Conservation (phyloP, 2,329 filamentous ascomycete species). For the Geosmithia flava region DNA sequence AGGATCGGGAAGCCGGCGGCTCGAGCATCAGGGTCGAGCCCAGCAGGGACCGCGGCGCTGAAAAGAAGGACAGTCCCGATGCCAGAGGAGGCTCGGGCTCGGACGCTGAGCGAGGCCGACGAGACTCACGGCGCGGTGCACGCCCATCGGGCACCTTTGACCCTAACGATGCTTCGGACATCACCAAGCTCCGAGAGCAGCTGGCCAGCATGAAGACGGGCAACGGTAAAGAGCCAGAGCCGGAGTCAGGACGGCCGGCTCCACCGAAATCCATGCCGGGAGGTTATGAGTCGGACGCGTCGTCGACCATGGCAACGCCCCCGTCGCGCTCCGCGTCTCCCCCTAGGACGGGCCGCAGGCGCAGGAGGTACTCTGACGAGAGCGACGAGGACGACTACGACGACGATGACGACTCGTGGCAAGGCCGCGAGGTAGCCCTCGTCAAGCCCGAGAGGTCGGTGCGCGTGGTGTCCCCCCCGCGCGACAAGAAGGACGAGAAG, state of each 20-base stretch:
- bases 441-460: conserved; percentile 29
- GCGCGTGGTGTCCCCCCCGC: conserved; percentile 64
- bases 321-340: conserved; percentile 8
- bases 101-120: conserved; percentile 25
- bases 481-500: conserved; percentile 50
- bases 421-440: conserved; percentile 27
- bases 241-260: not conserved
- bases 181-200: conserved; percentile 37
- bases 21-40: conserved; percentile 4
- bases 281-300: not conserved
- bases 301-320: conserved; percentile 1
- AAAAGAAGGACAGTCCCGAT: conserved; percentile 23
- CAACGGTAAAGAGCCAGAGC: not conserved
- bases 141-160: conserved; percentile 31
- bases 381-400: conserved; percentile 11
- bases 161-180: conserved; percentile 36
- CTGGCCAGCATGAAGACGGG: conserved; percentile 26
- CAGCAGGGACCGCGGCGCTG: conserved; percentile 20
- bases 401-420: conserved; percentile 14
- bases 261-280: not conserved
- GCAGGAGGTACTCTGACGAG: conserved; percentile 4
- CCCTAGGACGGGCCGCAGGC: not conserved
- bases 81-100: conserved; percentile 22
- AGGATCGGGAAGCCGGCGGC: conserved; percentile 1
- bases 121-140: conserved; percentile 23